These are phyloP conservation scores for Mangifera indica DNA, from an alignment of 345 rosid genomes.

Conservation along the genomic window DNA sequence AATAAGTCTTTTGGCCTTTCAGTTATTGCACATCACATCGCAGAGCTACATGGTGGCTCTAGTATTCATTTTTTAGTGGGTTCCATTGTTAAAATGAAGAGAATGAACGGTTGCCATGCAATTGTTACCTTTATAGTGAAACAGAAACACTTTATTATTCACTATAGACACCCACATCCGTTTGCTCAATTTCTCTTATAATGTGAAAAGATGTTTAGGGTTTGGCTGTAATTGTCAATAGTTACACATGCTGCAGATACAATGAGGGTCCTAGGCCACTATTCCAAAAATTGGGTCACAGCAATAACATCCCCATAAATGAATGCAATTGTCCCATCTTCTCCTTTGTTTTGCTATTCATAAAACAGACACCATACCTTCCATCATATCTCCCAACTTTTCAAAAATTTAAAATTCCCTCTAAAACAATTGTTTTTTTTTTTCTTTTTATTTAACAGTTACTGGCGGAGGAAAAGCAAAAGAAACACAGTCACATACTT, in stretches of 20 bases:
- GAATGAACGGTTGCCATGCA: constrained; percentile 3
- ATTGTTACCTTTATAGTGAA: too few species aligned
- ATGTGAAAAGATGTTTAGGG: neutral
- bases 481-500: constrained; percentile 36
- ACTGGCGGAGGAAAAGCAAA: constrained; percentile 44
- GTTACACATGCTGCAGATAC: constrained; percentile 9
- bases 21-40: neutral
- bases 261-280: neutral
- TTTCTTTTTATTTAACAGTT: constrained; percentile 18
- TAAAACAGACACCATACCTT: neutral
- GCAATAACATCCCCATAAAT: neutral
- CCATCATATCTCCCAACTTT: neutral
- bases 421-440: neutral
- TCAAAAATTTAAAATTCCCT: neutral
- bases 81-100: constrained; percentile 4
- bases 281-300: neutral
- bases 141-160: too few species aligned
- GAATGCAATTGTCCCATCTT: constrained; percentile 1
- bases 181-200: neutral
- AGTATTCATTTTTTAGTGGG: neutral
- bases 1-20: too few species aligned
- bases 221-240: neutral
- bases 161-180: constrained; percentile 5
- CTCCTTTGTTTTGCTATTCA: neutral
- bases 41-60: neutral